Evolutionary conservation across 2,329 filamentous ascomycete genomes (phyloP).

Genomic region (Cytospora piceicola): DNA sequence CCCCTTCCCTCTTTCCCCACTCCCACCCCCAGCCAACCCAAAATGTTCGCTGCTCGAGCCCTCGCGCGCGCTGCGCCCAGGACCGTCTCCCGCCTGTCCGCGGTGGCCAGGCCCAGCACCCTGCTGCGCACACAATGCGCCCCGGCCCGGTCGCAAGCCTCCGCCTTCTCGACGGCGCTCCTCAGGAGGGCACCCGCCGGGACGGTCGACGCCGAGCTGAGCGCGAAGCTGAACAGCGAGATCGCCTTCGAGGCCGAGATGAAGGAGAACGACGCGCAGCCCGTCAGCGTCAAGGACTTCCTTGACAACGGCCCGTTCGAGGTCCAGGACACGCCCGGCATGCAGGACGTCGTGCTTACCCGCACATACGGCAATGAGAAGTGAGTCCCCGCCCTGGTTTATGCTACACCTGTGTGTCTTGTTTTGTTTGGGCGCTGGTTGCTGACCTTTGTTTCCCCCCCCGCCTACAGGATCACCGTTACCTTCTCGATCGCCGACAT

Average conservation of each 20-base stretch:
- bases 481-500: slow-evolving; percentile 86
- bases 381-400: slow-evolving; percentile 52
- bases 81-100: slow-evolving; percentile 60
- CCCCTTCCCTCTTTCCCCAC: slow-evolving; percentile 20
- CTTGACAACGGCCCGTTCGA: slow-evolving; percentile 83
- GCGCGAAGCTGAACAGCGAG: slow-evolving; percentile 79
- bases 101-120: slow-evolving; percentile 52
- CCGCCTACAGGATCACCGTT: slow-evolving; percentile 58
- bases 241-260: slow-evolving; percentile 82
- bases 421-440: slow-evolving; percentile 5
- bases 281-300: slow-evolving; percentile 83
- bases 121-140: slow-evolving; percentile 52
- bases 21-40: slow-evolving; percentile 36
- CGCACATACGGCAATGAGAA: slow-evolving; percentile 86
- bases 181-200: slow-evolving; percentile 47
- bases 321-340: slow-evolving; percentile 78
- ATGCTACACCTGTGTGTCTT: neutral
- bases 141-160: slow-evolving; percentile 45
- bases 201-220: slow-evolving; percentile 77
- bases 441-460: slow-evolving; percentile 4
- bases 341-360: slow-evolving; percentile 85
- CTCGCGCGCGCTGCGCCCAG: slow-evolving; percentile 70
- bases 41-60: slow-evolving; percentile 72
- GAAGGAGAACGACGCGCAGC: slow-evolving; percentile 71
- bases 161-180: slow-evolving; percentile 55